Evolutionary conservation across 129 eudicot species (phyloP), one percentile per base, ranked within the genome.

Genomic region (Flaveria trinervia): DNA sequence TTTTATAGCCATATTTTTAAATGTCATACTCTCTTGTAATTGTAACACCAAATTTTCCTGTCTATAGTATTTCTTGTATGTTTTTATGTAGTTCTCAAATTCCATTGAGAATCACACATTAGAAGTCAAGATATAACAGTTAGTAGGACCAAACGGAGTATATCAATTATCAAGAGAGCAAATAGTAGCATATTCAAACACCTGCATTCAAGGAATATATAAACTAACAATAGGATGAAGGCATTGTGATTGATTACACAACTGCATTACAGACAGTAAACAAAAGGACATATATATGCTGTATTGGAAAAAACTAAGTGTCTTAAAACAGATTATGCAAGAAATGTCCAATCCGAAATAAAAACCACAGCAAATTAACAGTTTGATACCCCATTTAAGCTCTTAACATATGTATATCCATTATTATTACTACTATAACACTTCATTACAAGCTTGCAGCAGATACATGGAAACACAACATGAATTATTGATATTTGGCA

Each of bases 381-480:
- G 45, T 59, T 46, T 22, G n/a, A 57, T 61, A 49, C 60, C 28
- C 45, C 48, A n/a, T 16, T 41, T 64, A 65, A 64, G 30, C 36
- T 48, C 36, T 61, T 65, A 30, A 25, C 41, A 48, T 48, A 16
- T 50, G 10, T 16, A 30, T 15, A 76, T 76, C 39, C 5, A 8
- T 76, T 12, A 65, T 50, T 51, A 67, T 65, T 50, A 76, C 72
- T 49, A 61, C 13, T 61, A 10, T 48, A 65, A 28, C 64, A 65
- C 79, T 75, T 75, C 49, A 75, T 48, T 48, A 30, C 50, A 26
- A 65, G 51, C 72, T 64, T 61, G 46, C 9, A 75, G 72, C 51
- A 75, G 20, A 75, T 25, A 60, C 36, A 4, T 30, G 36, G 36
- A 4, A 30, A 75, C 50, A 46, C 22, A 25, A 46, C 72, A 76